Evolutionary conservation across 2,329 filamentous ascomycete species (phyloP), one percentile per base, ranked within the genome.

Genomic region (Fusarium solani-melongenae): DNA sequence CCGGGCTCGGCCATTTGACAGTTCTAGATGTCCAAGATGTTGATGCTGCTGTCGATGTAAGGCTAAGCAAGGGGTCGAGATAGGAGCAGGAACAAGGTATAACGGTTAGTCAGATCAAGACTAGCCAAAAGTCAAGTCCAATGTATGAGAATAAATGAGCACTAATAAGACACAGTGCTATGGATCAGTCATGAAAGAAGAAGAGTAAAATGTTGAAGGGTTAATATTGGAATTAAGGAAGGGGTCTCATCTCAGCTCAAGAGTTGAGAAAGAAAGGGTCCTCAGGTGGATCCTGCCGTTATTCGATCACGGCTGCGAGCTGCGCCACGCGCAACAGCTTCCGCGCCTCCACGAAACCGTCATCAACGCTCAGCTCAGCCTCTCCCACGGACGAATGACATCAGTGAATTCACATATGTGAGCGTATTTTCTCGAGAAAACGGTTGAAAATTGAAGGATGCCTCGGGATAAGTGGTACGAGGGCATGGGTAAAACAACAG

Each of bases 1-100:
- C 64, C 70, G 4, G 78, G 70, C 41, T 71, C 70, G 38, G 79
- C 64, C 79, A 81, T 81, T 55, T n/a, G 27, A n/a, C 12, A 22
- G n/a, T n/a, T 15, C 27, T 53, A 33, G 17, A 53, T 31, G 27
- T 31, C 15, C 27, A 53, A 31, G 46, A n/a, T 27, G 44, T 17
- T 49, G 44, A 29, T 27, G 15, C 15, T 27, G 24, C 3, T 53
- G 46, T 53, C 27, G 46, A 31, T 53, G 46, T 11, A 20, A 31
- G 27, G 17, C 46, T 27, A 53, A 31, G 46, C 46, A 10, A 53
- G 46, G 46, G 46, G 46, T 31, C 46, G 10, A 53, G 17, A 31
- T 20, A 20, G 46, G 10, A 53, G 27, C 27, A 53, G 17, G 2
- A 51, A 3, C n/a, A 53, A 53, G 46, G 41, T 24, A 22, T 17